Evolutionary conservation across 768 basidiomycete genomes (phyloP).

Genomic region (Russula lepida): DNA sequence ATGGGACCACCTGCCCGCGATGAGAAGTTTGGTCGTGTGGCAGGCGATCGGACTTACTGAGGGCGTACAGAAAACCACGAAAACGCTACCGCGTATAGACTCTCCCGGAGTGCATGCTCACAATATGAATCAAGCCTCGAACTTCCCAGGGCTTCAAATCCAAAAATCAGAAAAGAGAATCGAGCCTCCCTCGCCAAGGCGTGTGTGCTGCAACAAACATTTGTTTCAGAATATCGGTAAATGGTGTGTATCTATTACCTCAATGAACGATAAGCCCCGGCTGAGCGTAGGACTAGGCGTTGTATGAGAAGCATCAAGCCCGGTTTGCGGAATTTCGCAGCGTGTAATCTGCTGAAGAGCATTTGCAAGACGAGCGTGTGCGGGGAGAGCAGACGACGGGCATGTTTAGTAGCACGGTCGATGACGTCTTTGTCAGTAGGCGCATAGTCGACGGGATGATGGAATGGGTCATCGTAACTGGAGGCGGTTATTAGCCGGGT

Average conservation of each 20-base stretch:
- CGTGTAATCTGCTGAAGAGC: slow-evolving; percentile 86
- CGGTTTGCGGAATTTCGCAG: slow-evolving; percentile 80
- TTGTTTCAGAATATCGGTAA: not conserved
- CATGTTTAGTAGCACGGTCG: slow-evolving; percentile 59
- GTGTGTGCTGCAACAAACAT: slow-evolving; percentile 56
- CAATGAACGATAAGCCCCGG: slow-evolving; percentile 55
- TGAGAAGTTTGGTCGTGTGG: not conserved
- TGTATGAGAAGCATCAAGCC: slow-evolving; percentile 82
- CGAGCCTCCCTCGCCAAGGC: slow-evolving; percentile 84
- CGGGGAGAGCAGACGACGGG: slow-evolving; percentile 69
- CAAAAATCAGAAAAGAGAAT: slow-evolving; percentile 87
- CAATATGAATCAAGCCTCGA: slow-evolving; percentile 77
- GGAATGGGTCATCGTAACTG: slow-evolving; percentile 86
- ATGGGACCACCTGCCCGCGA: slow-evolving; percentile 72
- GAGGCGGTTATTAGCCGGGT: slow-evolving; percentile 8
- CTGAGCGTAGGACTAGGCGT: slow-evolving; percentile 75
- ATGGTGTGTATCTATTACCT: slow-evolving; percentile 43
- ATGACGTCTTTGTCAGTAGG: slow-evolving; percentile 84
- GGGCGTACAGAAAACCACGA: slow-evolving; percentile 92
- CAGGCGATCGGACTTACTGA: slow-evolving; percentile 48
- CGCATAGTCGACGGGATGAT: slow-evolving; percentile 75
- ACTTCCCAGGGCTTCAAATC: slow-evolving; percentile 85
- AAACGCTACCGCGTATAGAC: slow-evolving; percentile 72
- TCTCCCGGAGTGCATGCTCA: slow-evolving; percentile 66
- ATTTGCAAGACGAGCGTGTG: slow-evolving; percentile 82